Evolutionary conservation across 208 protist species (phyloP), one percentile per base, ranked within the genome.

Genomic region (Borovskyia barvae): DNA sequence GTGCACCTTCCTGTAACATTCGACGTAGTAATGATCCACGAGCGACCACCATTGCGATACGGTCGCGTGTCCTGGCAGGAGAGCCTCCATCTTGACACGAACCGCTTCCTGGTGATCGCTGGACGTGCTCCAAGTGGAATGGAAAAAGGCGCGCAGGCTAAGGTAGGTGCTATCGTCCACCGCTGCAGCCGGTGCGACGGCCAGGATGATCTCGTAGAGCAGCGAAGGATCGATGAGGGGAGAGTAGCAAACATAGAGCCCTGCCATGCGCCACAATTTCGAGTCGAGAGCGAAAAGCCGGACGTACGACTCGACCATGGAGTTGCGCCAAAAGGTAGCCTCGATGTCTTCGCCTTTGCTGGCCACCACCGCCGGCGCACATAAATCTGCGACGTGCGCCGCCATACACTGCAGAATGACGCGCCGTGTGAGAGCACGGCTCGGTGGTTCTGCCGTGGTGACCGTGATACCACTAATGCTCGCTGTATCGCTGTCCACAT

Each of bases 341-440:
- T 57, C 26, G 7, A 91, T 80, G 11, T 84, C 61, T 5, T 66
- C 59, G 8, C 75, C 62, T 2, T 58, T 53, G 17, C 69, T 17
- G 14, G 66, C 61, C 20, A 62, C 50, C 20, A 54, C 56, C 22
- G 77, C 45, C 15, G 84, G 80, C 0, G 77, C 77, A 57, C 83
- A 91, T 20, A 92, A 49, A 45, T 95, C 89, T 0, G 85, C 80
- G 11, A 93, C 46, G 67, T 95, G 89, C 9, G 89, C 85, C 11
- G 89, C 61, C 76, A 93, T 89, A 53, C 60, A 83, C 6, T 63
- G 20, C 37, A 91, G 41, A 0, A 58, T 40, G 32, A 93, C 84
- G 41, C 65, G 72, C 14, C 80, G 79, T 32, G 43, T 62, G 12
- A 19, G 24, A 14, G 45, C 6, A 6, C 55, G 2, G 28, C 22